phyloP scores from a whole-genome alignment of 371 early-diverging fungal genomes.

The Choanephora cucurbitarum region DNA sequence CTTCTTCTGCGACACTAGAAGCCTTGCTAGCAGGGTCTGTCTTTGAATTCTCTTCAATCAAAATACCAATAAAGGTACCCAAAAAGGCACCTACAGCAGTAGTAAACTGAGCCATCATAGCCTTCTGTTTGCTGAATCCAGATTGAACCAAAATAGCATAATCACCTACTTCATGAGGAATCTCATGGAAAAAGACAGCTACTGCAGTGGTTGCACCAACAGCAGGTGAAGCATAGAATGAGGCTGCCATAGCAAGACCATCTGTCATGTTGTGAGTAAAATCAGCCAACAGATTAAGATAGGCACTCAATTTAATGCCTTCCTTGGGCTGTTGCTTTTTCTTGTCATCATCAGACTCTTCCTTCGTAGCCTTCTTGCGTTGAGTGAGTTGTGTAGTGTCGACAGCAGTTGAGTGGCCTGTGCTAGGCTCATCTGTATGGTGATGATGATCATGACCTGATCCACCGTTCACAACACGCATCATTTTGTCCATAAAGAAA shows the following conservation, averaged over 20 bases:
- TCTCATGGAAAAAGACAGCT: slow-evolving; percentile 93
- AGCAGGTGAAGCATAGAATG: slow-evolving; percentile 81
- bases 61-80: slow-evolving; percentile 80
- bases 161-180: slow-evolving; percentile 92
- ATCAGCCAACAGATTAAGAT: slow-evolving; percentile 85
- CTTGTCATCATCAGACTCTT: not conserved
- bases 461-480: slow-evolving; percentile 77
- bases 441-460: slow-evolving; percentile 64
- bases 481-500: slow-evolving; percentile 79
- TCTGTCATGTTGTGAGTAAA: slow-evolving; percentile 92
- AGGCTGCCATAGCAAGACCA: slow-evolving; percentile 88
- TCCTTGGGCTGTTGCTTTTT: too few relatives aligned
- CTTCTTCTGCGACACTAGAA: slow-evolving; percentile 46
- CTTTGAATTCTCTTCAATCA: slow-evolving; percentile 66
- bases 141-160: slow-evolving; percentile 88
- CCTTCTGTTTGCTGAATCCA: slow-evolving; percentile 74
- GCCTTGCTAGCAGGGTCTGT: slow-evolving; percentile 9
- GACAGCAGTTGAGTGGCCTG: slow-evolving; percentile 16
- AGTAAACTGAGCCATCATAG: slow-evolving; percentile 81
- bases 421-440: slow-evolving; percentile 21
- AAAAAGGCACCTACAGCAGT: slow-evolving; percentile 82
- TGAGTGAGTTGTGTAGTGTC: slow-evolving; percentile 14
- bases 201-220: slow-evolving; percentile 86
- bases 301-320: slow-evolving; percentile 52
- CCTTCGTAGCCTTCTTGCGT: not conserved